phyloP scores from a whole-genome alignment of 1,139 yeast species.

The Zygosaccharomyces sapae region DNA sequence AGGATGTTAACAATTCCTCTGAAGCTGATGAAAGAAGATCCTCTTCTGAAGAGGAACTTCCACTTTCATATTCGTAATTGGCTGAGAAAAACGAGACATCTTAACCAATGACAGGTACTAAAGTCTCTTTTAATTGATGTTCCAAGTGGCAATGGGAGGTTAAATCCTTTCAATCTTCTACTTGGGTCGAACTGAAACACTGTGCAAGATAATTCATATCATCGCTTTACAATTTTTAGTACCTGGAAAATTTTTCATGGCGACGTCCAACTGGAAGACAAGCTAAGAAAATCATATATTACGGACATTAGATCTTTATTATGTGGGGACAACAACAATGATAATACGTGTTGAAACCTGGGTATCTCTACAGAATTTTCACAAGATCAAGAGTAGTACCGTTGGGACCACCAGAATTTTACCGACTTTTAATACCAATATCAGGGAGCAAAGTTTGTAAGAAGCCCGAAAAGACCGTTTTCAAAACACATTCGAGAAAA shows the following conservation, averaged over 20 bases:
- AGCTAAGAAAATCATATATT: slow-evolving; percentile 6
- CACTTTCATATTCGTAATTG: slow-evolving; percentile 53
- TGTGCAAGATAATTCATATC: slow-evolving; percentile 1
- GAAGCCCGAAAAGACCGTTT: too few relatives aligned
- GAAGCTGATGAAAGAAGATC: slow-evolving; percentile 60
- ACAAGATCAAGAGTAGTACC: not conserved
- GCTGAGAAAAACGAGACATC: slow-evolving; percentile 67
- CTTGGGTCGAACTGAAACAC: not conserved
- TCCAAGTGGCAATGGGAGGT: slow-evolving; percentile 1
- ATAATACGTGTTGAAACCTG: not conserved
- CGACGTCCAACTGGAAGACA: slow-evolving; percentile 9
- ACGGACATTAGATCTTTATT: slow-evolving; percentile 5
- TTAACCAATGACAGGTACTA: slow-evolving; percentile 9
- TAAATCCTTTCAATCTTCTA: slow-evolving; percentile 1
- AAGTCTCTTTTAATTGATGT: slow-evolving; percentile 1
- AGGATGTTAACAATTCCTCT: slow-evolving; percentile 54
- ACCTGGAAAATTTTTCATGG: slow-evolving; percentile 15
- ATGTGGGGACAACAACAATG: not conserved
- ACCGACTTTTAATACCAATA: not conserved
- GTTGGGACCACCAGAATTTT: not conserved
- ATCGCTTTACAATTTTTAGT: slow-evolving; percentile 2
- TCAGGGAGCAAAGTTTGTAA: not conserved
- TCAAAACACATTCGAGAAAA: not conserved
- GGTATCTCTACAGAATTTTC: not conserved
- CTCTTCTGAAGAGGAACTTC: slow-evolving; percentile 73